Evolutionary conservation across 129 eudicot species (phyloP), one percentile per base, ranked within the genome.

Genomic region (Lonicera japonica): DNA sequence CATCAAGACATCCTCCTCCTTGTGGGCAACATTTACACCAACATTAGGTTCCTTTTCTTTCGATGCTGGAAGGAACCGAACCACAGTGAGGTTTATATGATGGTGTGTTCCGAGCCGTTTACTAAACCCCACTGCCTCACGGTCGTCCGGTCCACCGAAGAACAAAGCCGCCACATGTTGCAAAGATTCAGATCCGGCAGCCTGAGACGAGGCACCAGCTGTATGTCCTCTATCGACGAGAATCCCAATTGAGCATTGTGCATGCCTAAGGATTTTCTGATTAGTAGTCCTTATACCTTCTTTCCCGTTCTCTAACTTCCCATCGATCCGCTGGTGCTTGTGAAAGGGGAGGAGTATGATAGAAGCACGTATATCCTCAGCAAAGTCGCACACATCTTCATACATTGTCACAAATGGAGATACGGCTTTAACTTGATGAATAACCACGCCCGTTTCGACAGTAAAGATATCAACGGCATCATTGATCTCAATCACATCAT

Each of bases 81-180:
- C 77, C 10, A 92, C 68, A 1, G 98, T 87, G 19, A 92, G 62
- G 71, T 84, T 92, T 50, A 85, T 65, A 71, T 79, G 86, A 67
- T 84, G 96, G 64, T 87, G 88, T 54, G 82, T 63, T 19, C 95
- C 90, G 22, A 92, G 77, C 34, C 96, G 87, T 74, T 74, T 85
- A 70, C 98, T 82, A 1, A 92, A 79, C 11, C 96, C 94, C 66
- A 92, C 70, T 5, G 98, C 98, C 62, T 92, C 98, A 24, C 98
- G 95, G 56, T 92, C 98, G 77, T 92, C 98, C 0, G 95, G 90
- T 64, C 98, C 98, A 21, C 98, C 96, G 39, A 92, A 92, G 71
- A 87, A 92, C 80, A 87, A 74, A n/a, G 75, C 79, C 16, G 94
- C 98, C 14, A 87, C 78, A 45, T 92, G 98, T 16, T 77, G 86